Evolutionary conservation across 805 yeast genomes (phyloP).

Genomic region (Saturnispora gosingensis): DNA sequence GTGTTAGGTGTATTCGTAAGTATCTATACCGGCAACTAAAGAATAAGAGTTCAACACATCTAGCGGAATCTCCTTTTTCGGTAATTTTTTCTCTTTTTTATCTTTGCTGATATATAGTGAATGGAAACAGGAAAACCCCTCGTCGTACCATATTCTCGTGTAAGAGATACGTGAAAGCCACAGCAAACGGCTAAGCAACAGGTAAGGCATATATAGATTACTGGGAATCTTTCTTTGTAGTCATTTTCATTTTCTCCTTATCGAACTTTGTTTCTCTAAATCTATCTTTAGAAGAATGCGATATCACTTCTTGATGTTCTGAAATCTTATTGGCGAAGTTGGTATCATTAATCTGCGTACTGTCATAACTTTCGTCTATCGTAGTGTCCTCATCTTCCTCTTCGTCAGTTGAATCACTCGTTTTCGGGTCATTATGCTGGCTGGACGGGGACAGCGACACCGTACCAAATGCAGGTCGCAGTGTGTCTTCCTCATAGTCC

Average conservation of each 20-base stretch:
- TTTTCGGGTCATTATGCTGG: not conserved
- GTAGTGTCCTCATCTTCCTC: conserved; percentile 2
- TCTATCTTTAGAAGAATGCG: not conserved
- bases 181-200: no score
- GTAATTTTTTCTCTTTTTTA: not conserved
- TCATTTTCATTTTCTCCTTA: conserved; percentile 8
- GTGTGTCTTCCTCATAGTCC: conserved; percentile 17
- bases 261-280: conserved; percentile 10
- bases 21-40: not conserved
- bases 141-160: not conserved
- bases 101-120: not conserved
- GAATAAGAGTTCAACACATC: not conserved
- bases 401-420: not conserved
- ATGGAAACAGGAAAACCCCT: not conserved
- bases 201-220: no score
- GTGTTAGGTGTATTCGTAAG: not conserved
- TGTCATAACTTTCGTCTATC: not conserved
- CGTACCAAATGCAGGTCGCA: conserved; percentile 1
- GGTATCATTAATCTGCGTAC: not conserved
- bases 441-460: not conserved
- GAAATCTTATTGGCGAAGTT: not conserved
- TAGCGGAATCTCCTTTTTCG: not conserved
- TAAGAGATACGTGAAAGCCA: no score
- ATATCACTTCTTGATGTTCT: not conserved
- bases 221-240: conserved; percentile 1